Percentiles rank a stretch among this genome's conserved stretches.
Evolutionary conservation across 2,329 filamentous ascomycete species (phyloP).

Genomic region (Claviceps cyperi): DNA sequence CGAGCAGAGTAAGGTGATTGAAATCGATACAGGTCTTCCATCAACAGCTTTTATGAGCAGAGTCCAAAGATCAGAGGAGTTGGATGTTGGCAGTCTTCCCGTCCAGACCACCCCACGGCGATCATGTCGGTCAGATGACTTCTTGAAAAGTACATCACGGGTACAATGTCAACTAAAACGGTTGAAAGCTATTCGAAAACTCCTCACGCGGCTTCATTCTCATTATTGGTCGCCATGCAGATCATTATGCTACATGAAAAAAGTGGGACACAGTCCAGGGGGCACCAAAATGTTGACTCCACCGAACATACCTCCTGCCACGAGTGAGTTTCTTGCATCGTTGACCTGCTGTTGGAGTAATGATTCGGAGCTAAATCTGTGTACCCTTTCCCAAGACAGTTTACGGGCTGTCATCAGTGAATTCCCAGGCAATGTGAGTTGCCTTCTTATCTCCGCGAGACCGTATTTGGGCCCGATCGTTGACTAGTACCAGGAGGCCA

Average conservation of each 20-base stretch:
- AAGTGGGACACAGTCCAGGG: conserved; percentile 7
- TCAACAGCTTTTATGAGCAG: no score
- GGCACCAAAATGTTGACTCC: neutral
- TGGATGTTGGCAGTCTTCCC: neutral
- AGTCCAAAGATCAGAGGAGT: neutral
- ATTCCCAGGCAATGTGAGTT: conserved; percentile 22
- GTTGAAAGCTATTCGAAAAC: conserved; percentile 17
- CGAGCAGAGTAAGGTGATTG: neutral
- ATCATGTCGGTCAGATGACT: conserved; percentile 9
- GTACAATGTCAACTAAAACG: conserved; percentile 18
- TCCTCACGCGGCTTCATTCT: conserved; percentile 28
- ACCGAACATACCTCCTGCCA: neutral
- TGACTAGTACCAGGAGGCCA: conserved; percentile 28
- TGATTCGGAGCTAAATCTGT: neutral
- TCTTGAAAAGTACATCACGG: conserved; percentile 13
- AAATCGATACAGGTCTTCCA: neutral
- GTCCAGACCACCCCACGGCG: conserved; percentile 5
- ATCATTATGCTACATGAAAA: conserved; percentile 25
- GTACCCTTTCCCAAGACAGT: conserved; percentile 3
- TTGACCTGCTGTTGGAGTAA: neutral
- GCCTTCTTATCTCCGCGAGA: neutral
- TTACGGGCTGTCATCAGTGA: conserved; percentile 8
- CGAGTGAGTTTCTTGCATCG: neutral
- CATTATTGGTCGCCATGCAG: conserved; percentile 21
- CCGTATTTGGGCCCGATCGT: neutral